phyloP scores from a whole-genome alignment of 1,284 basidiomycete genomes.

The Inonotus hispidus region DNA sequence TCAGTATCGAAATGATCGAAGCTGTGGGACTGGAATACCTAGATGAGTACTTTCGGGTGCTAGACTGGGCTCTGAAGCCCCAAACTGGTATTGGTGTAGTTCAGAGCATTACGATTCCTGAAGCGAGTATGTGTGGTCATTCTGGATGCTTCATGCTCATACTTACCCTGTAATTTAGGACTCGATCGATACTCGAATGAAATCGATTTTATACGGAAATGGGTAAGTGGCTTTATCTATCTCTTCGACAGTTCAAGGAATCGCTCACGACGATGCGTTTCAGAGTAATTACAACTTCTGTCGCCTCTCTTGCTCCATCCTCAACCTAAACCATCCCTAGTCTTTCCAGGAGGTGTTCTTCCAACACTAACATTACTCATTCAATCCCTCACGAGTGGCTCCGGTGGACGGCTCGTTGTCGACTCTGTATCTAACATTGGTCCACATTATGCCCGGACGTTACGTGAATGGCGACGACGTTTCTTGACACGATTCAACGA shows the following conservation, averaged over 20 bases:
- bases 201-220: conserved; percentile 79
- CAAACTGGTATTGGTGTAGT: conserved; percentile 63
- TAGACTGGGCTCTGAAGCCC: conserved; percentile 68
- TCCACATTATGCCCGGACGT: conserved; percentile 74
- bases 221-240: conserved; percentile 37
- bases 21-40: conserved; percentile 68
- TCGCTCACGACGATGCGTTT: not conserved
- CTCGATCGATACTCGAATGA: conserved; percentile 53
- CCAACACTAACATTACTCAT: conserved; percentile 65
- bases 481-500: conserved; percentile 64
- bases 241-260: not conserved
- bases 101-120: conserved; percentile 78
- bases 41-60: conserved; percentile 57
- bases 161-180: conserved; percentile 30
- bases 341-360: conserved; percentile 77
- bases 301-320: not conserved
- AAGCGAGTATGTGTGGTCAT: conserved; percentile 46
- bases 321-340: conserved; percentile 28
- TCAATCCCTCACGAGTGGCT: conserved; percentile 49
- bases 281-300: conserved; percentile 24
- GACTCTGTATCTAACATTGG: conserved; percentile 79
- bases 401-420: conserved; percentile 55
- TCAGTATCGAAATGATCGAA: conserved; percentile 78
- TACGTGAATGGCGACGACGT: conserved; percentile 74
- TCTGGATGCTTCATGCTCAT: not conserved